Conservation (phyloP, 2,329 filamentous ascomycete species). For the Coniosporium uncinatum region DNA sequence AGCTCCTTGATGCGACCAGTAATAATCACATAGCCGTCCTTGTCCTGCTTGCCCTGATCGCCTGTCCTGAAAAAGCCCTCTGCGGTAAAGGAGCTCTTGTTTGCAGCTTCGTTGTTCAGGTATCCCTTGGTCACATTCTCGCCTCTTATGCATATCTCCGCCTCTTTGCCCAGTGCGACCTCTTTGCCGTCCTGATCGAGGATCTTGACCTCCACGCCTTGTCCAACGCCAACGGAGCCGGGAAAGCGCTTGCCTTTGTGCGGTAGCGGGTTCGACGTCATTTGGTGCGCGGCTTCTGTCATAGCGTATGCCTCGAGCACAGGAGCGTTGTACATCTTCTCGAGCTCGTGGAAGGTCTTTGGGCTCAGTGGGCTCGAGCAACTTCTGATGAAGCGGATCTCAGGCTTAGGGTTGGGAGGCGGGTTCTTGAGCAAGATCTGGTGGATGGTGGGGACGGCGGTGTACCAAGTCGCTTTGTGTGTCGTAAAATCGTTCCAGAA, state of each 20-base stretch:
- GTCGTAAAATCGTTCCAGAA: constrained; percentile 78
- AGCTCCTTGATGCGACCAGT: constrained; percentile 92
- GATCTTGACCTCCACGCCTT: constrained; percentile 79
- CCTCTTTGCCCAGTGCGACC: constrained; percentile 63
- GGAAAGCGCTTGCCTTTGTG: constrained; percentile 73
- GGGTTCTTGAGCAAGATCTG: constrained; percentile 79
- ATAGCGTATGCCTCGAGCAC: constrained; percentile 90
- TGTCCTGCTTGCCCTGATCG: constrained; percentile 77
- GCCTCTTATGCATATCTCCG: constrained; percentile 78
- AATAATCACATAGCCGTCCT: constrained; percentile 78
- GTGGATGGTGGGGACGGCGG: constrained; percentile 88
- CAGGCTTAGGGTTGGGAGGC: constrained; percentile 59
- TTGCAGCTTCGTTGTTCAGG: constrained; percentile 76
- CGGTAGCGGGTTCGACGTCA: constrained; percentile 60
- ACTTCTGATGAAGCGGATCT: constrained; percentile 82
- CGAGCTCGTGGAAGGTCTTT: constrained; percentile 74
- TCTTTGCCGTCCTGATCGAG: constrained; percentile 65
- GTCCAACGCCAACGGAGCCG: constrained; percentile 76
- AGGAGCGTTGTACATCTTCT: constrained; percentile 69
- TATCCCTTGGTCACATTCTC: constrained; percentile 84
- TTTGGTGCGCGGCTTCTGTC: constrained; percentile 86
- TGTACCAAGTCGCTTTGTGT: constrained; percentile 85
- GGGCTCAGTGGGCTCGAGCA: constrained; percentile 82
- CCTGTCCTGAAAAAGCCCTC: constrained; percentile 85
- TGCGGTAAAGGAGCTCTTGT: constrained; percentile 66